phyloP scores from a whole-genome alignment of 2,329 filamentous ascomycete genomes.

The Aureobasidium pullulans region DNA sequence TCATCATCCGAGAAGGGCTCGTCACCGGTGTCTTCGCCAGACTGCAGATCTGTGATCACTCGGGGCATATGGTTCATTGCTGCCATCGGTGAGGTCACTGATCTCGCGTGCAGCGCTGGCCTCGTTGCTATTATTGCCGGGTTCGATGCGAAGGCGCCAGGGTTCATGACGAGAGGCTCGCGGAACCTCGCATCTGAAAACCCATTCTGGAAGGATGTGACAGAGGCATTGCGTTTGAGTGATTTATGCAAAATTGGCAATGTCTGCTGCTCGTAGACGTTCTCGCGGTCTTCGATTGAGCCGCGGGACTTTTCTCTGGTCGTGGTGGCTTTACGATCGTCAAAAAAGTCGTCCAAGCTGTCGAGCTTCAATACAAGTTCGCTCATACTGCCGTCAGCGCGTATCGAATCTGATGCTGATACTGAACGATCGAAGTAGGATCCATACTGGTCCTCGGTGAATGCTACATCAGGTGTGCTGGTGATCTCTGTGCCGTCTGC shows the following conservation, averaged over 20 bases:
- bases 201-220: slow-evolving; percentile 76
- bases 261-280: slow-evolving; percentile 88
- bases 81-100: slow-evolving; percentile 65
- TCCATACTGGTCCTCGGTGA: slow-evolving; percentile 77
- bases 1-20: slow-evolving; percentile 74
- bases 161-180: slow-evolving; percentile 46
- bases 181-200: slow-evolving; percentile 65
- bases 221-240: slow-evolving; percentile 60
- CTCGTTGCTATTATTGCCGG: slow-evolving; percentile 38
- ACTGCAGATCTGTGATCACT: slow-evolving; percentile 52
- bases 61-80: slow-evolving; percentile 35
- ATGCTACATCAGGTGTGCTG: slow-evolving; percentile 80
- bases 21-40: slow-evolving; percentile 61
- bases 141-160: slow-evolving; percentile 46
- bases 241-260: slow-evolving; percentile 84
- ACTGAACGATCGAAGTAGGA: slow-evolving; percentile 72
- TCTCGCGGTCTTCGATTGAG: slow-evolving; percentile 57
- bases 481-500: slow-evolving; percentile 48
- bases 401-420: slow-evolving; percentile 77
- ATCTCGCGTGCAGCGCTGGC: slow-evolving; percentile 69
- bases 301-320: slow-evolving; percentile 13
- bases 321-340: slow-evolving; percentile 33
- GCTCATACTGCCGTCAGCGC: slow-evolving; percentile 63
- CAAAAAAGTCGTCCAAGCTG: slow-evolving; percentile 50
- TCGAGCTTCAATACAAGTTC: slow-evolving; percentile 64